Conservation (phyloP, 345 rosid genomes). For the Melastoma malabathricum region DNA sequence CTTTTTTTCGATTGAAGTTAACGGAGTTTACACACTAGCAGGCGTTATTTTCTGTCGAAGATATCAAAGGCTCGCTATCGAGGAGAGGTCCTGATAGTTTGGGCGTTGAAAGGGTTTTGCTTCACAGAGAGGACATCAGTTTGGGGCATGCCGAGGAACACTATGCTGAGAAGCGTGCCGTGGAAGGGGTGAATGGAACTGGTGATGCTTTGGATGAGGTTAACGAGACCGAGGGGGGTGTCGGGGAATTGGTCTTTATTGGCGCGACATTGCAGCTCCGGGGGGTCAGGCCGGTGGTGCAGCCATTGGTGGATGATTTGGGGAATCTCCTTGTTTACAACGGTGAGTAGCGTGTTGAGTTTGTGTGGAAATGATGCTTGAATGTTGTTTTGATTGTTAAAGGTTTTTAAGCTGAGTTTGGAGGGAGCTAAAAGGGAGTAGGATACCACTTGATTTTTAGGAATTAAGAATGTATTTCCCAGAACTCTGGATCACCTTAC, state of each 20-base stretch:
- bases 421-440: neutral
- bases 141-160: slow-evolving; percentile 9
- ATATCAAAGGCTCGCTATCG: slow-evolving; percentile 34
- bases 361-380: neutral
- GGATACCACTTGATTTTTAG: too few relatives aligned
- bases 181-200: slow-evolving; percentile 14
- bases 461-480: too few relatives aligned
- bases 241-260: slow-evolving; percentile 39
- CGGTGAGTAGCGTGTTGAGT: slow-evolving; percentile 19
- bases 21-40: too few relatives aligned
- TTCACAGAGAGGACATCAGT: slow-evolving; percentile 8
- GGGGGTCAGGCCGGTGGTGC: slow-evolving; percentile 40
- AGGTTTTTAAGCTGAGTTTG: too few relatives aligned
- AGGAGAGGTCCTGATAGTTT: slow-evolving; percentile 76
- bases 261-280: slow-evolving; percentile 79
- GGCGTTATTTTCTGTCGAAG: slow-evolving; percentile 30
- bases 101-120: slow-evolving; percentile 34
- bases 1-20: too few relatives aligned
- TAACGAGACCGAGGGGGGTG: neutral
- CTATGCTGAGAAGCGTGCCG: slow-evolving; percentile 12
- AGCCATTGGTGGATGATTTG: slow-evolving; percentile 52
- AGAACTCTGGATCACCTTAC: too few relatives aligned
- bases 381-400: neutral
- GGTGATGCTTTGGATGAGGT: slow-evolving; percentile 6
- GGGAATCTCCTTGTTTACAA: slow-evolving; percentile 55